A percentile compares a stretch with the other conserved stretches of the same genome.
These are phyloP conservation scores for Castanea crenata DNA, from an alignment of 306 rosid species.

Conservation along the genomic window DNA sequence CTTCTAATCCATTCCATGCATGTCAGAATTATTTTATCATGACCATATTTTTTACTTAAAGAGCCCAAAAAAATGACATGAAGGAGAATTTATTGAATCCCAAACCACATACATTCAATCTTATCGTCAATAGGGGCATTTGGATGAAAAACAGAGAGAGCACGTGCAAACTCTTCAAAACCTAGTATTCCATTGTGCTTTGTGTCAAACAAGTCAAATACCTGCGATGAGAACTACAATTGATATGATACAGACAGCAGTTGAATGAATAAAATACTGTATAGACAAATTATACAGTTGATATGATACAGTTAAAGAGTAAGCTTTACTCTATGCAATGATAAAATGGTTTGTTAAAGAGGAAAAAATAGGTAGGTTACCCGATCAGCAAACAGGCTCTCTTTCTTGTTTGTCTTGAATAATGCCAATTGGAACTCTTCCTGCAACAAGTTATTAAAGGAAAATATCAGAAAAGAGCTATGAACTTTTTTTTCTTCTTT, in stretches of 20 bases:
- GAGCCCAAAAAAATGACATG: not conserved
- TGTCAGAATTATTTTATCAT: not conserved
- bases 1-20: not conserved
- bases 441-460: constrained; percentile 38
- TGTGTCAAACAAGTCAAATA: constrained; percentile 91
- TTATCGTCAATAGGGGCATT: constrained; percentile 95
- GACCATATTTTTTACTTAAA: not conserved
- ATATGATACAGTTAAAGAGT: not conserved
- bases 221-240: constrained; percentile 39
- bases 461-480: not conserved
- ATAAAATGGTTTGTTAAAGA: constrained; percentile 8
- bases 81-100: not conserved
- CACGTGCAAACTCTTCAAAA: constrained; percentile 98
- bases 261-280: constrained; percentile 12
- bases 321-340: constrained; percentile 1
- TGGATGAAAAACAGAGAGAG: constrained; percentile 95
- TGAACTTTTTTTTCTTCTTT: not conserved
- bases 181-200: constrained; percentile 98
- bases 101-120: constrained; percentile 70
- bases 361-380: constrained; percentile 37
- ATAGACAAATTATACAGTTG: not conserved
- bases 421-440: constrained; percentile 97
- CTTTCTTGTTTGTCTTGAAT: constrained; percentile 97
- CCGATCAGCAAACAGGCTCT: constrained; percentile 96
- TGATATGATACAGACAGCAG: constrained; percentile 15